A percentile compares a stretch with the other conserved stretches of the same genome.
Conservation (phyloP, 306 rosid genomes). For the Begonia masoniana region DNA sequence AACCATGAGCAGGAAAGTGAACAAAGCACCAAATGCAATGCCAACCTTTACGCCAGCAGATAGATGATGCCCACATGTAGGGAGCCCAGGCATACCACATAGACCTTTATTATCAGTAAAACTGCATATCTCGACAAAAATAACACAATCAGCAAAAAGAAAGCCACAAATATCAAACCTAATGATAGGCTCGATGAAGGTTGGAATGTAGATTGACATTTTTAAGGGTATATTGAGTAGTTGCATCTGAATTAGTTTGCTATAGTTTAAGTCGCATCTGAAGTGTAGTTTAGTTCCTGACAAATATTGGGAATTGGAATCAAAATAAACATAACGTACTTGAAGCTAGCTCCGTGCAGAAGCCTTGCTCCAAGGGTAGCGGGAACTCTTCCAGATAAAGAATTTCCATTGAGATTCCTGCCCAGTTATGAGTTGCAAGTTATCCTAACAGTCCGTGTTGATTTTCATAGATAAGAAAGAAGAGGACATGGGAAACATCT, state of each 20-base stretch:
- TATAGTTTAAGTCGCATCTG: background rate
- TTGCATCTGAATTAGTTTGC: background rate
- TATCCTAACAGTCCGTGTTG: no score
- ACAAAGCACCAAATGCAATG: slow-evolving; percentile 48
- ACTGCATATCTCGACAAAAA: slow-evolving; percentile 33
- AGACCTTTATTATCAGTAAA: slow-evolving; percentile 87
- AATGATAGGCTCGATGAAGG: no score
- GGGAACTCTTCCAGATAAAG: slow-evolving; percentile 71
- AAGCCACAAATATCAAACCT: no score
- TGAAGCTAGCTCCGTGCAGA: slow-evolving; percentile 94
- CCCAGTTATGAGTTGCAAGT: slow-evolving; percentile 7
- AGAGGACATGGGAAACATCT: slow-evolving; percentile 21
- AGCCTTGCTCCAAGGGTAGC: slow-evolving; percentile 77
- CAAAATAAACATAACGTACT: slow-evolving; percentile 36
- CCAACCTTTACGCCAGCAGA: slow-evolving; percentile 66
- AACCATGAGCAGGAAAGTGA: slow-evolving; percentile 32
- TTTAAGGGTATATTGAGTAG: no score
- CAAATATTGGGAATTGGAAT: no score
- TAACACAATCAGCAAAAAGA: background rate
- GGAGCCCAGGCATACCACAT: slow-evolving; percentile 89
- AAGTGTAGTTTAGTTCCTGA: no score
- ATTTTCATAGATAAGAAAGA: background rate
- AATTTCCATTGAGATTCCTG: slow-evolving; percentile 85
- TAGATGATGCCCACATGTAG: slow-evolving; percentile 63
- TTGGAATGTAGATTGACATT: no score